Evolutionary conservation across 805 yeast genomes (phyloP), one percentile per base, ranked within the genome.

Genomic region (Cyberlindnera suaveolens): DNA sequence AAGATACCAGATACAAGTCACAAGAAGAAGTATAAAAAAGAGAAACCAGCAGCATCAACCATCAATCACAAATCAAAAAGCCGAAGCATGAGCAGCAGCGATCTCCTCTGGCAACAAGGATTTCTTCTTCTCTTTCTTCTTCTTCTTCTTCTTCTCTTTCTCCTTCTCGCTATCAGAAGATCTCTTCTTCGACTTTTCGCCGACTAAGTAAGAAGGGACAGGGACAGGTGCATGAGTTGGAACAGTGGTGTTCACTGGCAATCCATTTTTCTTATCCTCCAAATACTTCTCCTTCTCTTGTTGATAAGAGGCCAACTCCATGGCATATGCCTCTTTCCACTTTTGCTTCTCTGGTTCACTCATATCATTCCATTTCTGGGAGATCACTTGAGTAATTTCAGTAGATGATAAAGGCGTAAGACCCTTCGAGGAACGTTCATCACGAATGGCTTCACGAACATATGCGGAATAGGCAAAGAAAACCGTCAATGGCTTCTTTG

Each of bases 401-500:
- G 80, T 76, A 34, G 88, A 85, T 10, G 82, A 72, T 50, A 84
- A 71, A 10, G 86, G 77, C 14, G 83, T 76, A 54, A 73, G 70
- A 30, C 84, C 80, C 34, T 72, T 68, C 31, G 66, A 66, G 43
- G 68, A 73, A 58, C 95, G 76, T 49, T 85, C 89, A 42, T 76
- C 81, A 44, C 82, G 78, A 49, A 90, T 73, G 32, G 73, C 68
- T 48, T 82, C 84, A 57, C 96, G 80, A 51, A 80, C 76, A 51
- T 78, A 80, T 51, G 84, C 81, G 41, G 87, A 80, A 65, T 80
- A 91, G 34, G 80, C 75, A 63, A 91, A 85, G 68, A 80, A 90
- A 36, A 86, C 84, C 18, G 96, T 89, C 58, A 87, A 71, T 14
- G 99, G 98, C 58, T 89, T 89, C 72, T 86, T 88, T 46, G 99